Conservation (phyloP, 2,329 filamentous ascomycete species). For the Claviceps fusiformis region DNA sequence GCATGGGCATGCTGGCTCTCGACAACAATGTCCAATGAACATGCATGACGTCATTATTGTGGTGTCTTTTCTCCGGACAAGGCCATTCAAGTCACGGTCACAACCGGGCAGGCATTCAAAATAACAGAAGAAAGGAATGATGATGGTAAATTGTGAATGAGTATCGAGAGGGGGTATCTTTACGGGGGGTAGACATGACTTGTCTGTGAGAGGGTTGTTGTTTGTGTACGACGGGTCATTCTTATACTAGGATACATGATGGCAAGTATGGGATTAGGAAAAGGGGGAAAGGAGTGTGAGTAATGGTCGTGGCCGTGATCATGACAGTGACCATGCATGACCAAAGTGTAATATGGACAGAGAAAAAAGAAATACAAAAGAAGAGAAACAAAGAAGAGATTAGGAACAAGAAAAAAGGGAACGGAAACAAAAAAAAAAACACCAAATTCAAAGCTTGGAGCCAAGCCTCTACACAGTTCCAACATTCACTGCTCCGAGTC, state of each 20-base stretch:
- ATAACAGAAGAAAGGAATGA: too few relatives aligned
- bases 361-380: too few relatives aligned
- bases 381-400: not conserved
- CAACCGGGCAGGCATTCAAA: too few relatives aligned
- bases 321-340: too few relatives aligned
- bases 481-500: constrained; percentile 38
- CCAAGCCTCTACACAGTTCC: not conserved
- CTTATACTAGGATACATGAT: not conserved
- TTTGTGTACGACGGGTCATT: not conserved
- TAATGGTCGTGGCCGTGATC: too few relatives aligned
- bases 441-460: not conserved
- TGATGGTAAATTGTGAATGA: too few relatives aligned
- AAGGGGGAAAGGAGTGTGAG: not conserved
- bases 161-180: not conserved
- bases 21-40: too few relatives aligned
- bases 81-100: too few relatives aligned
- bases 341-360: not conserved
- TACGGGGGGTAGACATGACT: not conserved
- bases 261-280: not conserved
- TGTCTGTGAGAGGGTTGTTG: not conserved
- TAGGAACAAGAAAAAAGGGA: not conserved
- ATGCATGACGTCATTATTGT: too few relatives aligned
- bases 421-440: not conserved
- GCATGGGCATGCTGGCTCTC: too few relatives aligned
- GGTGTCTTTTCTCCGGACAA: too few relatives aligned